Evolutionary conservation across 2,329 filamentous ascomycete species (phyloP).

Genomic region (Alternaria solani): DNA sequence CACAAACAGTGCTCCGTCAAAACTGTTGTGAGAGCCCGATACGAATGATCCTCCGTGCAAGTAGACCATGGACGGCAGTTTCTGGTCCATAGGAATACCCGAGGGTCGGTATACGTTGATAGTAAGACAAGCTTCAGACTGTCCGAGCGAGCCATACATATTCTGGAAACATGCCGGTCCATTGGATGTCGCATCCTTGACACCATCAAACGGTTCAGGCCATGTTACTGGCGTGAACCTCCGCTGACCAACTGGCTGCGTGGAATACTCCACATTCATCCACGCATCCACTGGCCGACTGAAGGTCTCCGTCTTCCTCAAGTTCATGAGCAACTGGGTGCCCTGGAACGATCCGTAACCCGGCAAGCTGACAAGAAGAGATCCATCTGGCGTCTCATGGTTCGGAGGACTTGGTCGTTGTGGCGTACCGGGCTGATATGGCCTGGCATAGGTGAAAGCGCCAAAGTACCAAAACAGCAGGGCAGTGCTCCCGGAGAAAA

Average conservation of each 20-base stretch:
- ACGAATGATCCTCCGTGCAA: slow-evolving; percentile 46
- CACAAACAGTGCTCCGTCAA: slow-evolving; percentile 47
- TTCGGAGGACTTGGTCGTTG: slow-evolving; percentile 15
- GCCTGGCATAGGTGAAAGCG: slow-evolving; percentile 23
- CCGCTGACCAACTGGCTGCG: slow-evolving; percentile 49
- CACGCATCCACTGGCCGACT: slow-evolving; percentile 55
- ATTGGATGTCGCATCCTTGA: slow-evolving; percentile 50
- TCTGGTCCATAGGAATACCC: slow-evolving; percentile 34
- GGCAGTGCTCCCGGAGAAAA: slow-evolving; percentile 29
- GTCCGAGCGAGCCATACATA: slow-evolving; percentile 39
- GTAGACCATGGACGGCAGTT: slow-evolving; percentile 44
- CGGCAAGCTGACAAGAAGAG: slow-evolving; percentile 44
- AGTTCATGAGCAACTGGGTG: slow-evolving; percentile 47
- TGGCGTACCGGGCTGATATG: slow-evolving; percentile 13
- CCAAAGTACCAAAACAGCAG: slow-evolving; percentile 37
- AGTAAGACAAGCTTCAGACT: slow-evolving; percentile 48
- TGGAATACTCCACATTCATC: slow-evolving; percentile 60
- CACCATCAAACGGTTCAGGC: slow-evolving; percentile 54
- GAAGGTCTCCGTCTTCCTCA: slow-evolving; percentile 43
- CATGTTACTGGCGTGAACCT: slow-evolving; percentile 55
- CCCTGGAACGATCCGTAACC: slow-evolving; percentile 55
- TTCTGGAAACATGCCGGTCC: slow-evolving; percentile 58
- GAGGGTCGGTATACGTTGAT: slow-evolving; percentile 44
- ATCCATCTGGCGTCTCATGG: slow-evolving; percentile 19
- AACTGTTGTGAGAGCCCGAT: slow-evolving; percentile 38